These are phyloP conservation scores for Logfia minima DNA, from an alignment of 129 eudicot species.

Conservation along the genomic window DNA sequence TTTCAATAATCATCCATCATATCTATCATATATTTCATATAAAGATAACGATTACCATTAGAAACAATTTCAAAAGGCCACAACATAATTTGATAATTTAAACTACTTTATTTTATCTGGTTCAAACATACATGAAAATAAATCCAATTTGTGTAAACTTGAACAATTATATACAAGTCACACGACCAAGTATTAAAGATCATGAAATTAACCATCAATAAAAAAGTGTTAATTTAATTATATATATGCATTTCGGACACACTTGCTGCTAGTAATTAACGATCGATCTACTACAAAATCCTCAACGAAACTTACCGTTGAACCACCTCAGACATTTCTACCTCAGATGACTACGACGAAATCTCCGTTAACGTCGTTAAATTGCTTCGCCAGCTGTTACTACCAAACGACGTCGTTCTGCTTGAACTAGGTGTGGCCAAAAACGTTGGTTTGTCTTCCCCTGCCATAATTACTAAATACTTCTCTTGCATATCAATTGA, in stretches of 20 bases:
- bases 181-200: background rate
- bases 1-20: too few relatives aligned
- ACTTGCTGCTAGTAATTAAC: background rate
- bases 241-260: background rate
- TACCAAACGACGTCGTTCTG: constrained; percentile 60
- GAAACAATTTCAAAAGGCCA: too few relatives aligned
- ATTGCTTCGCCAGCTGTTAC: constrained; percentile 41
- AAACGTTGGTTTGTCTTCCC: constrained; percentile 57
- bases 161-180: background rate
- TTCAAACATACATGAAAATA: too few relatives aligned
- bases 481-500: constrained; percentile 45
- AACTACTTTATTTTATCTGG: too few relatives aligned
- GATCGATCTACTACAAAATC: background rate
- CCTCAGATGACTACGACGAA: constrained; percentile 3
- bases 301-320: background rate
- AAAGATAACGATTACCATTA: too few relatives aligned
- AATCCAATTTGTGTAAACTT: too few relatives aligned
- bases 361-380: constrained; percentile 22
- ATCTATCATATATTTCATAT: too few relatives aligned
- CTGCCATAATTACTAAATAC: constrained; percentile 66
- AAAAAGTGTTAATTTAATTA: background rate
- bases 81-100: too few relatives aligned
- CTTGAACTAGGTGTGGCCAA: constrained; percentile 67
- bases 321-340: constrained; percentile 20
- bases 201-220: background rate